Conservation (phyloP, 257 asterid species). For the Striga asiatica region DNA sequence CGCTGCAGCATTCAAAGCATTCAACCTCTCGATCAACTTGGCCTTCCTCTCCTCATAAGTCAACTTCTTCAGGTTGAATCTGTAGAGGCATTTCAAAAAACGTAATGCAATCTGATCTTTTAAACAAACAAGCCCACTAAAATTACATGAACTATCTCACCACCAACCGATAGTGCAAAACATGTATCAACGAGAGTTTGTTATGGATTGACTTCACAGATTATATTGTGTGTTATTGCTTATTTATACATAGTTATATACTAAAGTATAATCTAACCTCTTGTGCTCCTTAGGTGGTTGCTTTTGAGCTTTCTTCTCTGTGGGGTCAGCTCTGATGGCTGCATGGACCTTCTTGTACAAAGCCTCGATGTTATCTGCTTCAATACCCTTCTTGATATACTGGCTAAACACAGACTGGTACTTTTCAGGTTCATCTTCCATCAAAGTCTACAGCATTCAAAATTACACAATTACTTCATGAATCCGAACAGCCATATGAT, state of each 20-base stretch:
- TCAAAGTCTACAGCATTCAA: not conserved
- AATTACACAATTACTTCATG: not conserved
- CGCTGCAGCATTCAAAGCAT: not conserved
- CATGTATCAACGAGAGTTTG: too few relatives aligned
- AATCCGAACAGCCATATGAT: not conserved
- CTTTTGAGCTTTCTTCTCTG: not conserved
- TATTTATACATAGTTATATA: too few relatives aligned
- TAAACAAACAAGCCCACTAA: too few relatives aligned
- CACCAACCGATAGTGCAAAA: too few relatives aligned
- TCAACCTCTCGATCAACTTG: constrained; percentile 1
- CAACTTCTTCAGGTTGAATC: constrained; percentile 1
- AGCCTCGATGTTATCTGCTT: constrained; percentile 4
- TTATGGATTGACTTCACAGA: too few relatives aligned
- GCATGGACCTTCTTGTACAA: constrained; percentile 9
- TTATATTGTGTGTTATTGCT: too few relatives aligned
- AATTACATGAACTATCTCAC: too few relatives aligned
- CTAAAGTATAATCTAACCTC: not conserved
- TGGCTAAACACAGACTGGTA: constrained; percentile 2
- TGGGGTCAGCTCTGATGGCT: not conserved
- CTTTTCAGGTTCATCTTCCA: constrained; percentile 5
- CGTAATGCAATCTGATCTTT: not conserved
- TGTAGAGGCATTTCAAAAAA: not conserved
- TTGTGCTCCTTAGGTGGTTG: not conserved
- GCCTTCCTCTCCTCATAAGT: constrained; percentile 2
- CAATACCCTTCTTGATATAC: not conserved